Evolutionary conservation across 2,329 filamentous ascomycete species (phyloP), one percentile per base, ranked within the genome.

Genomic region (Penicillium sp.): DNA sequence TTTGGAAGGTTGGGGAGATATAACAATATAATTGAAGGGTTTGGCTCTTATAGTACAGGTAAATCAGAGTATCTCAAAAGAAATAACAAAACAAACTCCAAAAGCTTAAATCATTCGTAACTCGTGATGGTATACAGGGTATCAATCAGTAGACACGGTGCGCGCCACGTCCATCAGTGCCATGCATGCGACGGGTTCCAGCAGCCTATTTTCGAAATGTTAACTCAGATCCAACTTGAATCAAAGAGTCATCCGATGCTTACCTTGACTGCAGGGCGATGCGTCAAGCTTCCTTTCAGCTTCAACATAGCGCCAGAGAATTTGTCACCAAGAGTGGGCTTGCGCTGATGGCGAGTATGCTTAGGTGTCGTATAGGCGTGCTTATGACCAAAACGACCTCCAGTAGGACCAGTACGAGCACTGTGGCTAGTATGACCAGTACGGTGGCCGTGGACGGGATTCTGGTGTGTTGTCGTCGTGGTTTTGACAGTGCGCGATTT

Each of bases 241-340:
- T 19, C 17, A 35, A 22, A 22, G 44, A 84, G 4, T 25, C 3
- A 12, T n/a, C 12, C 9, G 19, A 28, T 10, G 35, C 55, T 30
- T 63, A 68, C 66, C 85, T 92, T 92, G 61, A 88, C 75, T 25
- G 86, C 89, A 2, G 88, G 87, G 38, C 85, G 80, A 45, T 84
- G 74, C 1, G 87, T 91, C 55, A 93, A 69, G 51, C 78, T 84
- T 8, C 90, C 89, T 73, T 85, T 86, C 60, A 93, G 73, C 77
- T 84, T 90, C 77, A 89, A 80, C 71, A 93, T 77, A 0, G 88
- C 89, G 17, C 90, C 90, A 47, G 83, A 86, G 64, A 93, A 81
- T 75, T 92, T 93, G 77, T 93, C 89, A 44, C 87, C 87, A 61
- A 92, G 77, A 37, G 81, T 84, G 3, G 84, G 81, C 66, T 86